Evolutionary conservation across 345 rosid species (phyloP).

Genomic region (Citrus mangshanensis): DNA sequence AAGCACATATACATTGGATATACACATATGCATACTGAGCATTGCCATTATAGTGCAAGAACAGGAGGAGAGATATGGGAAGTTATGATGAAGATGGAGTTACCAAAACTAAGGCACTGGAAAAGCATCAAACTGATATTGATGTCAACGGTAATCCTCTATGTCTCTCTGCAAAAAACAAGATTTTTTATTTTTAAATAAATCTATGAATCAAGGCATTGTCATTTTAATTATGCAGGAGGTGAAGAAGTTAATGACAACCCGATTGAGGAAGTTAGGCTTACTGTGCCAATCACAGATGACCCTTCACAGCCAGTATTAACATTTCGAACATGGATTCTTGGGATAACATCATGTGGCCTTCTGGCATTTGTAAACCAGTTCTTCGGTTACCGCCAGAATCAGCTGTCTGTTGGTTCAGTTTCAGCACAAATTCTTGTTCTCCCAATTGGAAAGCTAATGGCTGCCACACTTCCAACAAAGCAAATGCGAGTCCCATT

Average conservation of each 20-base stretch:
- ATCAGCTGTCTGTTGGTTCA: conserved; percentile 19
- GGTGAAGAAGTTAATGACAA: conserved; percentile 41
- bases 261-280: conserved; percentile 61
- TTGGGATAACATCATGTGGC: conserved; percentile 31
- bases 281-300: conserved; percentile 35
- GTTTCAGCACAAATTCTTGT: conserved; percentile 39
- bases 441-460: conserved; percentile 40
- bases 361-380: conserved; percentile 35
- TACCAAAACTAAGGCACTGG: background rate
- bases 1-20: background rate
- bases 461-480: conserved; percentile 36
- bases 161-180: background rate
- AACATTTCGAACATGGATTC: conserved; percentile 47
- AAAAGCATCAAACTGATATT: background rate
- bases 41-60: background rate
- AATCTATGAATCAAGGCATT: background rate
- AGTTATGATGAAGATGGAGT: background rate
- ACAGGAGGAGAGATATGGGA: conserved; percentile 2
- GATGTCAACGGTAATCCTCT: background rate
- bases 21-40: background rate
- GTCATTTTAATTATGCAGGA: conserved; percentile 15
- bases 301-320: conserved; percentile 33
- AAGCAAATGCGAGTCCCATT: conserved; percentile 20
- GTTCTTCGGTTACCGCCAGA: conserved; percentile 35
- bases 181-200: background rate